Evolutionary conservation across 306 rosid genomes (phyloP), one percentile per base, ranked within the genome.

Genomic region (Betula pendula): DNA sequence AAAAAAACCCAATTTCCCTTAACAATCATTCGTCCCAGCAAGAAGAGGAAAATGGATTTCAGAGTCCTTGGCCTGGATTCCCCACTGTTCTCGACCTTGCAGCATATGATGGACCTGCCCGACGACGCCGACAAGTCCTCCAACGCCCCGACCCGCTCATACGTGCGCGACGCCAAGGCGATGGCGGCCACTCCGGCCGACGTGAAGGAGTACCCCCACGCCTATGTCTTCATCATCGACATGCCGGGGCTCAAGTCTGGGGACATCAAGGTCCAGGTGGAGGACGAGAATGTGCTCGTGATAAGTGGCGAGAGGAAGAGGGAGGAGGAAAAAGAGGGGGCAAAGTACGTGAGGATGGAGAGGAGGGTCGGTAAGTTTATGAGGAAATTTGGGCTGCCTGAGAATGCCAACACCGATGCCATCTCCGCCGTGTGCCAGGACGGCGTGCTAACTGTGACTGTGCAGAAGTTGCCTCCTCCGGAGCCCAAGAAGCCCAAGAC

Each of bases 151-250:
- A 83, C 92, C 0, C 44, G 82, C 1, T 81, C 89, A 1, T 95
- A 89, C 53, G 90, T 95, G 0, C 89, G 97, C 0, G 99, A 95
- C 16, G 89, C 97, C 1, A 90, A 85, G 77, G 99, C 97, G 13
- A 90, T 92, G 93, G 98, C 97, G 0, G 71, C 98, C 0, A 95
- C 98, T 0, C 91, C 98, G 6, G 96, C 97, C 0, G 98, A 95
- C 53, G 85, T 95, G 59, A 95, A 85, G 87, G 98, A 95, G 77
- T 71, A 72, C 2, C 89, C 92, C 0, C 87, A 81, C 29, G 80
- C 94, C 0, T 95, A 89, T 49, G 91, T 70, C 3, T 95, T 95
- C 72, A 81, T 92, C 56, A 81, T 95, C 13, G 98, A 95, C 86
- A 88, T 95, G 98, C 98, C 98, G 0, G 97, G 97, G n/a, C 43